Evolutionary conservation across 495 filamentous ascomycete species (phyloP), one percentile per base, ranked within the genome.

Genomic region (Bacidia gigantensis): DNA sequence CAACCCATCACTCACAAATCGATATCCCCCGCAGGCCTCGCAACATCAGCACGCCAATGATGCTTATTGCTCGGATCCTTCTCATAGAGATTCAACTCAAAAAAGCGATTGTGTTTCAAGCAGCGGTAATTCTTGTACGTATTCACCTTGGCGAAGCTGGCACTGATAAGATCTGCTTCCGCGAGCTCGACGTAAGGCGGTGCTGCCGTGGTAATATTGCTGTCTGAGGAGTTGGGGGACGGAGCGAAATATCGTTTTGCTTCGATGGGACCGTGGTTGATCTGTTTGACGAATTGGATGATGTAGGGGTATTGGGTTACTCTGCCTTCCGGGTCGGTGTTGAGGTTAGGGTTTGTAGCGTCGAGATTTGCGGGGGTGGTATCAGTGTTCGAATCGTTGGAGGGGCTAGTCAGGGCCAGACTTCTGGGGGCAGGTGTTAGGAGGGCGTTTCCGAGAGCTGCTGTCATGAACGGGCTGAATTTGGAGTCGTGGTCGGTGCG

Each of bases 51-150:
- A 5, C 42, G 5, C 42, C 42, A 45, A 17, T 45, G 42, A 23
- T 45, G 42, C 17, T 45, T 45, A 45, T 45, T 45, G 42, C 5
- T 17, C 21, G 42, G 42, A 23, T 45, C 42, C 42, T 45, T 45
- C 42, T 45, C 7, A 23, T 45, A 45, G 7, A 45, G 17, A 23
- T 45, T 45, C 17, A 45, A 7, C 42, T 45, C 42, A 23, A 18
- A 45, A 17, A 45, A 45, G 7, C 42, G 42, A 18, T 45, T 23
- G 17, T 45, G 42, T 11, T 7, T 17, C 21, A 45, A 18, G 42
- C 42, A 45, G 7, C 21, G 5, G 42, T 7, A 45, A 17, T 18
- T 45, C 17, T 45, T 45, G 42, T 18, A 45, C 17, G 42, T 23
- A 17, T 45, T 45, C 17, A 45, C 42, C 21, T 45, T 45, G 7